A percentile compares a stretch with the other conserved stretches of the same genome.
These are phyloP conservation scores for Aspergillus conjunctus DNA, from an alignment of 495 filamentous ascomycete genomes.

Conservation along the genomic window DNA sequence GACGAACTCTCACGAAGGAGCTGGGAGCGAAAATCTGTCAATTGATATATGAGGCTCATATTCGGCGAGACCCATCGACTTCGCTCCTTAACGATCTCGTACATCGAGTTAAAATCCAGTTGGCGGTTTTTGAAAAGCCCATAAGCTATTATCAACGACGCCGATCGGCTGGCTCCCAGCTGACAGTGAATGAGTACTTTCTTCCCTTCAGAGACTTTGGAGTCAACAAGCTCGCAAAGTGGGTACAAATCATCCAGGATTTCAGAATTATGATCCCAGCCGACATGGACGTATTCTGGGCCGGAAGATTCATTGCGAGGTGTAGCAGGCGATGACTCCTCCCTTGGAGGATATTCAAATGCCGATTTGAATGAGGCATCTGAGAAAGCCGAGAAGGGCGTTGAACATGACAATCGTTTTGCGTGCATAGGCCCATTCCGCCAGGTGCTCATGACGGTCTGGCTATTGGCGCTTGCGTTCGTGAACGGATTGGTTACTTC, in stretches of 20 bases:
- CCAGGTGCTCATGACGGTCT: conserved; percentile 47
- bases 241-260: conserved; percentile 82
- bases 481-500: conserved; percentile 90
- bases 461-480: conserved; percentile 33
- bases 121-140: conserved; percentile 89
- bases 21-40: conserved; percentile 76
- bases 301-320: conserved; percentile 41
- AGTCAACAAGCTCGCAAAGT: conserved; percentile 86
- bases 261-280: conserved; percentile 97
- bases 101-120: conserved; percentile 88
- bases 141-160: conserved; percentile 96
- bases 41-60: conserved; percentile 96
- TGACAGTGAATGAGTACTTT: conserved; percentile 93
- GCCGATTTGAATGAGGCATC: conserved; percentile 72
- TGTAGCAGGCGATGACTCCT: conserved; percentile 63
- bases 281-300: conserved; percentile 94
- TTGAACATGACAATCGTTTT: conserved; percentile 50
- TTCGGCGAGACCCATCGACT: conserved; percentile 97
- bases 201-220: conserved; percentile 75
- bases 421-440: conserved; percentile 37
- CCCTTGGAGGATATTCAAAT: conserved; percentile 55
- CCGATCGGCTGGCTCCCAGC: conserved; percentile 92
- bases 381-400: conserved; percentile 71
- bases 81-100: conserved; percentile 82
- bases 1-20: conserved; percentile 49